A percentile compares a stretch with the other conserved stretches of the same genome.
These are phyloP conservation scores for Ballota nigra DNA, from an alignment of 257 asterid genomes.

Conservation along the genomic window DNA sequence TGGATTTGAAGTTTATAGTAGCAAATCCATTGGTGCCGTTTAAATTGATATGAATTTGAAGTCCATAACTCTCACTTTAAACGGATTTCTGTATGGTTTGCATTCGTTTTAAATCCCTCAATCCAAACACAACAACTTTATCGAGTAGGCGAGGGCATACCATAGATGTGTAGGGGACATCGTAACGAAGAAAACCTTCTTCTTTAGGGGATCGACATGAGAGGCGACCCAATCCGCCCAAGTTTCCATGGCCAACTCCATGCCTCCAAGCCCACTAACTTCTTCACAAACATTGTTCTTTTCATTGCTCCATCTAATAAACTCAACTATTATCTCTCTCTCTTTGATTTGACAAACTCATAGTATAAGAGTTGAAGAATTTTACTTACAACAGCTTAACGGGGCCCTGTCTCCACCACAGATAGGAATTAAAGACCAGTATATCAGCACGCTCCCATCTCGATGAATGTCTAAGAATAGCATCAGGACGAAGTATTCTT, in stretches of 20 bases:
- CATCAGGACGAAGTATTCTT: constrained; percentile 79
- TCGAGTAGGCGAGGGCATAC: constrained; percentile 37
- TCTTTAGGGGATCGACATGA: constrained; percentile 54
- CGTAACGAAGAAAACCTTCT: constrained; percentile 78
- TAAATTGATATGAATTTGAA: neutral
- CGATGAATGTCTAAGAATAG: constrained; percentile 70
- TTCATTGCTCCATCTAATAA: constrained; percentile 72
- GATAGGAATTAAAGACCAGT: constrained; percentile 76
- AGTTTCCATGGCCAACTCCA: constrained; percentile 91
- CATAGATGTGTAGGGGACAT: constrained; percentile 90
- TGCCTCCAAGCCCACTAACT: constrained; percentile 69
- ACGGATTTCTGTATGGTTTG: neutral
- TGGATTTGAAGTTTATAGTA: neutral
- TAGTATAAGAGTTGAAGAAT: neutral
- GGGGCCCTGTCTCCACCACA: constrained; percentile 97
- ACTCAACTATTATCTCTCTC: neutral
- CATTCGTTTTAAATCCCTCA: neutral
- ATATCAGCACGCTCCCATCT: constrained; percentile 87
- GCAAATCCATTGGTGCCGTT: neutral
- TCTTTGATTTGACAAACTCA: neutral
- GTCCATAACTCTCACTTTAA: neutral
- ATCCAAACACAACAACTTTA: neutral
- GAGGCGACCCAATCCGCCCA: constrained; percentile 87
- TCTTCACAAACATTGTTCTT: constrained; percentile 69
- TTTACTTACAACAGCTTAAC: constrained; percentile 72